Evolutionary conservation across 2,329 filamentous ascomycete species (phyloP), one percentile per base, ranked within the genome.

Genomic region (Fusarium foetens): DNA sequence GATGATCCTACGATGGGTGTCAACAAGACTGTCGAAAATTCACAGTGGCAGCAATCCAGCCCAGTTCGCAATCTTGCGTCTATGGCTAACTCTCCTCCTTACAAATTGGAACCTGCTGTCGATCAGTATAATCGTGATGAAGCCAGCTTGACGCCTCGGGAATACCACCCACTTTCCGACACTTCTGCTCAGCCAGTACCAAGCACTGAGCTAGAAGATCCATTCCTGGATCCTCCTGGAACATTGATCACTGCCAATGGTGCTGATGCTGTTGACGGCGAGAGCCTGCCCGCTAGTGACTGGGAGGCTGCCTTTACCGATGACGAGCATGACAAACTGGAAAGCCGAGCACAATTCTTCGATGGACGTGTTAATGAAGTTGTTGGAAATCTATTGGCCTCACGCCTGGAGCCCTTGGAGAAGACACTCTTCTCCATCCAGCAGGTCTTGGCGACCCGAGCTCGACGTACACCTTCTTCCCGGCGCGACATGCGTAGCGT

Each of bases 241-340:
- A 83, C 84, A 71, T 82, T 84, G 25, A 84, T 84, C 49, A 86
- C 84, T 3, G 85, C 86, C 48, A 85, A 88, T 41, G 87, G 88
- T 27, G 86, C 87, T 57, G 71, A 79, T 31, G 78, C 75, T 14
- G 86, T 88, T 27, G 77, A 78, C 16, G 66, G 64, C 25, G 88
- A 88, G 33, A 90, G 89, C 68, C 84, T 91, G 21, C 90, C 92
- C 29, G 88, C 91, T 66, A 98, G 95, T 79, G 95, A 98, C 80
- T 99, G 96, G 96, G 94, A 97, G 77, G 92, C 92, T 78, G 90
- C 92, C 51, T 91, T 98, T 69, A 92, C 92, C 14, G 93, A 94
- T 23, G 91, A 92, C 38, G 93, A 97, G 77, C 94, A 97, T 65
- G 89, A 90, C 55, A 97, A 97, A 81, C 85, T 98, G 62, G 90